phyloP scores from a whole-genome alignment of 2,329 filamentous ascomycete genomes.

The Acrodontium crateriforme region DNA sequence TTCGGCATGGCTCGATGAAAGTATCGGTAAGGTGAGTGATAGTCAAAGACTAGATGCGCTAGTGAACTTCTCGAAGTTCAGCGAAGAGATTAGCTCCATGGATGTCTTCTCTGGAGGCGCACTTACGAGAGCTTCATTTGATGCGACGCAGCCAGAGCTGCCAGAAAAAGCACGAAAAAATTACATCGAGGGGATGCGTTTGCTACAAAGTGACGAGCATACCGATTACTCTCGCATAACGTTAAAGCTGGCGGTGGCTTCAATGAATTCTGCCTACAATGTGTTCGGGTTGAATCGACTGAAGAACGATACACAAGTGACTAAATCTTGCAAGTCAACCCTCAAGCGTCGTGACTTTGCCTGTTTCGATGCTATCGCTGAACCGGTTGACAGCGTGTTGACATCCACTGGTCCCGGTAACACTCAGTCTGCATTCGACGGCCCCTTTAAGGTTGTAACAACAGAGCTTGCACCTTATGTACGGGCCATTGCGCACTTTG shows the following conservation, averaged over 20 bases:
- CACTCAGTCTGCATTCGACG: conserved; percentile 69
- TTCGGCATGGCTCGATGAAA: conserved; percentile 1
- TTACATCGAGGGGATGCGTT: conserved; percentile 39
- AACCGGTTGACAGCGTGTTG: conserved; percentile 13
- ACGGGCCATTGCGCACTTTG: conserved; percentile 72
- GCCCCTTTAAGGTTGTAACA: conserved; percentile 50
- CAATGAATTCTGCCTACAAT: conserved; percentile 12
- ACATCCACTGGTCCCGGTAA: too few relatives aligned
- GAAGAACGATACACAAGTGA: not conserved
- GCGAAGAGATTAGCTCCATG: conserved; percentile 49
- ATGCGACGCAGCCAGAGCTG: conserved; percentile 49
- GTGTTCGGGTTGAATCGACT: not conserved
- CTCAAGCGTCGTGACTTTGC: conserved; percentile 28
- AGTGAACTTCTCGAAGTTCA: conserved; percentile 39
- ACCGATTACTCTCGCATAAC: conserved; percentile 31
- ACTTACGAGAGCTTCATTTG: conserved; percentile 38
- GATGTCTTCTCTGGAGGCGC: too few relatives aligned
- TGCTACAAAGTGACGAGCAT: conserved; percentile 39
- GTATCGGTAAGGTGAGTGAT: not conserved
- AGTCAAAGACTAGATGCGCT: conserved; percentile 24
- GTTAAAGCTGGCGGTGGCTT: conserved; percentile 20
- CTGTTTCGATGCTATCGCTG: conserved; percentile 40
- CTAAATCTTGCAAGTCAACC: conserved; percentile 10
- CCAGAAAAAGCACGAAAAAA: conserved; percentile 38
- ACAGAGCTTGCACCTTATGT: conserved; percentile 80